phyloP scores from a whole-genome alignment of 345 rosid genomes.

The Angophora floribunda region DNA sequence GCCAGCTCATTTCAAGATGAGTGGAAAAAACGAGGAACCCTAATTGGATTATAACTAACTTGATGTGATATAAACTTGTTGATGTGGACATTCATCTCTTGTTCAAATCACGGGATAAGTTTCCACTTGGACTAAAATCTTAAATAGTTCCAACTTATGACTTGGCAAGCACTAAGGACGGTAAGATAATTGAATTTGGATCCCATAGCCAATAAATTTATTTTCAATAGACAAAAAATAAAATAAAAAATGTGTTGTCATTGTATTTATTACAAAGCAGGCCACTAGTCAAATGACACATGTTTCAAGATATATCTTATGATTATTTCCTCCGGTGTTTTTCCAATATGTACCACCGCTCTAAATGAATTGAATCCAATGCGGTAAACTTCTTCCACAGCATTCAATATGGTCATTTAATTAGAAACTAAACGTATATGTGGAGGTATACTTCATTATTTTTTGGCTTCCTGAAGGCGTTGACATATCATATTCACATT shows the following conservation, averaged over 20 bases:
- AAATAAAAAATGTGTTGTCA: background rate
- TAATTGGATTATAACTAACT: background rate
- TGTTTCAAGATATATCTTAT: background rate
- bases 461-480: background rate
- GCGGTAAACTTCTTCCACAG: background rate
- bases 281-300: background rate
- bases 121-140: background rate
- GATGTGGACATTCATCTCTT: background rate
- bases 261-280: background rate
- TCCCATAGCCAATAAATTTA: background rate
- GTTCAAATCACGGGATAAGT: background rate
- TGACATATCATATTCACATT: slow-evolving; percentile 14
- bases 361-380: background rate
- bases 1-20: background rate
- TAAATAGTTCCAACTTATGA: background rate
- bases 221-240: background rate
- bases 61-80: background rate
- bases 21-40: background rate
- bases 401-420: background rate
- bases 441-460: background rate
- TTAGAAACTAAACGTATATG: background rate
- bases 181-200: background rate
- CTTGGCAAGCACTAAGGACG: too few relatives aligned
- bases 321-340: background rate
- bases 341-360: background rate